Percentiles rank a stretch among this genome's conserved stretches.
phyloP scores from a whole-genome alignment of 1,284 basidiomycete genomes.

The Trichosporon coremiiforme region DNA sequence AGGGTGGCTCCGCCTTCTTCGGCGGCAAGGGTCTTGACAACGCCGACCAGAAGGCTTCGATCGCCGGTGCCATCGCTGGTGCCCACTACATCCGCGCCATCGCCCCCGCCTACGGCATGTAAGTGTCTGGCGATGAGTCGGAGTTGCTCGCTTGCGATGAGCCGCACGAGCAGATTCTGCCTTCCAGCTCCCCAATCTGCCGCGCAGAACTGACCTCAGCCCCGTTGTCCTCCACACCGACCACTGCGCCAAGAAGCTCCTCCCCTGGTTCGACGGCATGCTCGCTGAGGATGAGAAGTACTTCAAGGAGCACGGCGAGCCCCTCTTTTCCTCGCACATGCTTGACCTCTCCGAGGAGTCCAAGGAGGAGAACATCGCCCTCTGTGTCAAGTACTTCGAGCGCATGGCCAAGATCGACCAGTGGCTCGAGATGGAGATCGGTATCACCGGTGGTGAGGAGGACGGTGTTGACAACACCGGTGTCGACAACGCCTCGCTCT shows the following conservation, averaged over 20 bases:
- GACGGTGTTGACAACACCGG: conserved; percentile 96
- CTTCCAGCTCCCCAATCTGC: no score
- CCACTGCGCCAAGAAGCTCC: conserved; percentile 97
- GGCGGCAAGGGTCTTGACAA: conserved; percentile 96
- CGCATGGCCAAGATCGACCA: conserved; percentile 89
- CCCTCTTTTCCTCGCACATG: conserved; percentile 90
- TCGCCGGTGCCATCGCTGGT: conserved; percentile 86
- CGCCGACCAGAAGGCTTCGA: conserved; percentile 89
- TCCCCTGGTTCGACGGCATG: conserved; percentile 99
- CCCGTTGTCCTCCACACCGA: conserved; percentile 98
- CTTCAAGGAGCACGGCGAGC: conserved; percentile 84
- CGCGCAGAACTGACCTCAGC: conserved; percentile 55
- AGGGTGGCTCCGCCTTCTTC: conserved; percentile 95
- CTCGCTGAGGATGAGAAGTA: conserved; percentile 93
- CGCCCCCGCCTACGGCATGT: conserved; percentile 87
- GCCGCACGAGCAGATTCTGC: no score
- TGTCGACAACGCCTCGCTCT: conserved; percentile 90
- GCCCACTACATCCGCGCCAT: conserved; percentile 90
- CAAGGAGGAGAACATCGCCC: conserved; percentile 96
- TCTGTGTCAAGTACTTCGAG: conserved; percentile 91
- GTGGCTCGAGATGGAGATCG: conserved; percentile 99
- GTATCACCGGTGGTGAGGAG: conserved; percentile 99
- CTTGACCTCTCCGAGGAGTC: conserved; percentile 97
- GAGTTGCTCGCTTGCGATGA: no score
- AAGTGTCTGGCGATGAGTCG: conserved; percentile 52